Evolutionary conservation across 2,329 filamentous ascomycete species (phyloP).

Genomic region (Diaporthe sp.): DNA sequence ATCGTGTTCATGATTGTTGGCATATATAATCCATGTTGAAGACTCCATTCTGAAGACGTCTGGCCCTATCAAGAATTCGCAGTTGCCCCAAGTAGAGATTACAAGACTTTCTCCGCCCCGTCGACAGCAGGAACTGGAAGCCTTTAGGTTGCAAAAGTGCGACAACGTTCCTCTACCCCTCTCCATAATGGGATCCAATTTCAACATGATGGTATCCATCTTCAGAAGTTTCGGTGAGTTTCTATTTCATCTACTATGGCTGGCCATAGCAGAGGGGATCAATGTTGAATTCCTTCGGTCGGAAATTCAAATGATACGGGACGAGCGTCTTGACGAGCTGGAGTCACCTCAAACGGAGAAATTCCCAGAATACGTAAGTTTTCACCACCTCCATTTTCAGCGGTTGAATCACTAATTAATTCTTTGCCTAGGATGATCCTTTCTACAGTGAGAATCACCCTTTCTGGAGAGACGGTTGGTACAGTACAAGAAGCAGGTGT

Average conservation of each 20-base stretch:
- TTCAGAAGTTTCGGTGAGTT: background rate
- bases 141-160: background rate
- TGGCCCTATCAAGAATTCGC: background rate
- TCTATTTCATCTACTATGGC: constrained; percentile 6
- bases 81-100: background rate
- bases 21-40: background rate
- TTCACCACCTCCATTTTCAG: background rate
- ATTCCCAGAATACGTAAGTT: constrained; percentile 18
- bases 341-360: background rate
- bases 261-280: background rate
- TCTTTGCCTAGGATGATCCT: background rate
- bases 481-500: background rate
- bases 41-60: no score
- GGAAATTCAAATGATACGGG: background rate
- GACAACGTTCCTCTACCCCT: background rate
- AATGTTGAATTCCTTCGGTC: background rate
- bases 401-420: background rate
- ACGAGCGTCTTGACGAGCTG: background rate
- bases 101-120: background rate
- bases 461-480: background rate
- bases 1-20: no score
- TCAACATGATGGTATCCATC: background rate
- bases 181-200: background rate
- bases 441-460: background rate
- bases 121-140: no score